Conservation (phyloP, 1,284 basidiomycete species). For the Ustilago loliicola region DNA sequence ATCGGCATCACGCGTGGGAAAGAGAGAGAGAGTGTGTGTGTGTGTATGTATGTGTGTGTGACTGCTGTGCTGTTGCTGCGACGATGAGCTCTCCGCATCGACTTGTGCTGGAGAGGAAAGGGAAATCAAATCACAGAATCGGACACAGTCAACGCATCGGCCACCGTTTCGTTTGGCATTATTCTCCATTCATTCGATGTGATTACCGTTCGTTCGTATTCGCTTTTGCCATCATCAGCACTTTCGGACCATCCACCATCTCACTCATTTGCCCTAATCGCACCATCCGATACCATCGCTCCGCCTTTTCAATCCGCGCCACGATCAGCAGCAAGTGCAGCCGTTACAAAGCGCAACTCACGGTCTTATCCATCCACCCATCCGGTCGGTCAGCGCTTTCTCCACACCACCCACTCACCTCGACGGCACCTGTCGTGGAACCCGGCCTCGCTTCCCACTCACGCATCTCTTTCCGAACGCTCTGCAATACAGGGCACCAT, state of each 20-base stretch:
- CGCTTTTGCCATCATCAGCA: not conserved
- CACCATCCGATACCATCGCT: not conserved
- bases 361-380: slow-evolving; percentile 2
- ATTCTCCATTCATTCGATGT: not conserved
- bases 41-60: no score
- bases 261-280: slow-evolving; percentile 2
- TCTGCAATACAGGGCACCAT: not conserved
- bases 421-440: not conserved
- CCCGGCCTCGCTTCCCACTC: not conserved
- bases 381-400: not conserved
- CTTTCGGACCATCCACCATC: slow-evolving; percentile 4
- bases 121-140: no score
- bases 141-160: slow-evolving; percentile 8
- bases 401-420: not conserved
- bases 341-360: not conserved
- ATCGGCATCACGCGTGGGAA: slow-evolving; percentile 9
- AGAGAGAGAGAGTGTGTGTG: not conserved
- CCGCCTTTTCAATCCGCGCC: not conserved
- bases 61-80: slow-evolving; percentile 14
- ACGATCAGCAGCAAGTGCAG: not conserved
- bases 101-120: slow-evolving; percentile 3
- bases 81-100: slow-evolving; percentile 9
- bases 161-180: not conserved
- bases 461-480: not conserved
- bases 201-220: slow-evolving; percentile 1